Conservation (phyloP, 2,329 filamentous ascomycete species). For the Penicillium sp. region DNA sequence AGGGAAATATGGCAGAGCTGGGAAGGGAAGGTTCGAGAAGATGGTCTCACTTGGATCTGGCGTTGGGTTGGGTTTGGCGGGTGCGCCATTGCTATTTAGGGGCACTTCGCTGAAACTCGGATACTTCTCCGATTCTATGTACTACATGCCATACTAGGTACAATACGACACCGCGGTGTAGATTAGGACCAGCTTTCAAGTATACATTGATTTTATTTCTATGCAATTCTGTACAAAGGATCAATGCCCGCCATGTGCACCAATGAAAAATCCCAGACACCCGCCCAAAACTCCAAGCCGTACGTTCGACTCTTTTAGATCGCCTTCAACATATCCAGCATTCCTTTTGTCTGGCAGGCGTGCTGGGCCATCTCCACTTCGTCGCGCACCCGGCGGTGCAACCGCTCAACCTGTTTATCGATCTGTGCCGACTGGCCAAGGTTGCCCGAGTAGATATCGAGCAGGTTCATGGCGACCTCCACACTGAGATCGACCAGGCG, state of each 20-base stretch:
- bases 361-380: conserved; percentile 82
- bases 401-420: conserved; percentile 64
- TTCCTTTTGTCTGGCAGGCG: conserved; percentile 77
- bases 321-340: conserved; percentile 71
- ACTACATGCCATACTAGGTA: too few species aligned
- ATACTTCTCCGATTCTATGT: neutral
- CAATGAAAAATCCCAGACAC: conserved; percentile 20
- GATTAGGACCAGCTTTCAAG: neutral
- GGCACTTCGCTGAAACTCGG: neutral
- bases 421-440: conserved; percentile 72
- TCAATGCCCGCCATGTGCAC: conserved; percentile 28
- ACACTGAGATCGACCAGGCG: conserved; percentile 77
- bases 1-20: too few species aligned
- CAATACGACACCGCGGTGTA: too few species aligned
- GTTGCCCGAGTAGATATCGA: conserved; percentile 85
- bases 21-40: too few species aligned
- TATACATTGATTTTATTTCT: conserved; percentile 21
- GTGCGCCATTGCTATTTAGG: neutral
- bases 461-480: conserved; percentile 75
- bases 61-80: neutral
- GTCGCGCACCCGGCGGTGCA: conserved; percentile 68
- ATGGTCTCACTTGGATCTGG: neutral
- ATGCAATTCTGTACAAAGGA: conserved; percentile 27
- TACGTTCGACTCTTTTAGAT: conserved; percentile 13
- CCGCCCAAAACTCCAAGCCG: conserved; percentile 20